Conservation (phyloP, 2,329 filamentous ascomycete genomes). For the Didymella sp. region DNA sequence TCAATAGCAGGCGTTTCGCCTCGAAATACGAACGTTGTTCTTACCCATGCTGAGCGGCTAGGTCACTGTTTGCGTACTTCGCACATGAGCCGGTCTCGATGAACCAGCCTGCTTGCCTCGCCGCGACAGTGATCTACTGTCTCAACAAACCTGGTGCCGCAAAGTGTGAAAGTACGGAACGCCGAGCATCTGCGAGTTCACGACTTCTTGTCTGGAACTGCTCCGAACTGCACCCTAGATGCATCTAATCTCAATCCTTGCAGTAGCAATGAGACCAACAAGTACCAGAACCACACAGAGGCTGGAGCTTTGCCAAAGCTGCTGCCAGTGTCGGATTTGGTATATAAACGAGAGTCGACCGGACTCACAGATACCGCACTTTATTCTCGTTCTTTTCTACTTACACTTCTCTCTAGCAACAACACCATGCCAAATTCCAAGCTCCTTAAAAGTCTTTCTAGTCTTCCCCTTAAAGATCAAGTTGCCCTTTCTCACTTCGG, state of each 20-base stretch:
- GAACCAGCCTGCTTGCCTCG: neutral
- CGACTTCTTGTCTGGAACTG: slow-evolving; percentile 7
- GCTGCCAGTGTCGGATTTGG: neutral
- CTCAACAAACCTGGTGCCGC: neutral
- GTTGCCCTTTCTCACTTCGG: slow-evolving; percentile 33
- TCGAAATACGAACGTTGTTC: neutral
- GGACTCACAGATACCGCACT: neutral
- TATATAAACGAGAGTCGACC: slow-evolving; percentile 3
- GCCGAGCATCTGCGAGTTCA: slow-evolving; percentile 3
- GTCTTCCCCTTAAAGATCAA: slow-evolving; percentile 30
- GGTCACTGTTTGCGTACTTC: neutral
- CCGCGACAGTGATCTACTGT: neutral
- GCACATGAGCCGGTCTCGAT: neutral
- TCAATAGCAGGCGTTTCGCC: neutral
- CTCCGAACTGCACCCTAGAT: neutral
- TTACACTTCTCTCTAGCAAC: neutral
- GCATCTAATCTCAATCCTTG: slow-evolving; percentile 10
- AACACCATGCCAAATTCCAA: slow-evolving; percentile 1
- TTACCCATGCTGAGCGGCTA: neutral
- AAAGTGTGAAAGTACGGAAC: neutral
- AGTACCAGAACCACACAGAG: neutral
- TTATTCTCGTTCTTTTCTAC: neutral
- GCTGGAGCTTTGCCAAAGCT: neutral
- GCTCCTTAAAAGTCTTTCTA: slow-evolving; percentile 24
- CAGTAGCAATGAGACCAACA: neutral